phyloP scores from a whole-genome alignment of 176 grass and related monocot species.

The Carex parvula region DNA sequence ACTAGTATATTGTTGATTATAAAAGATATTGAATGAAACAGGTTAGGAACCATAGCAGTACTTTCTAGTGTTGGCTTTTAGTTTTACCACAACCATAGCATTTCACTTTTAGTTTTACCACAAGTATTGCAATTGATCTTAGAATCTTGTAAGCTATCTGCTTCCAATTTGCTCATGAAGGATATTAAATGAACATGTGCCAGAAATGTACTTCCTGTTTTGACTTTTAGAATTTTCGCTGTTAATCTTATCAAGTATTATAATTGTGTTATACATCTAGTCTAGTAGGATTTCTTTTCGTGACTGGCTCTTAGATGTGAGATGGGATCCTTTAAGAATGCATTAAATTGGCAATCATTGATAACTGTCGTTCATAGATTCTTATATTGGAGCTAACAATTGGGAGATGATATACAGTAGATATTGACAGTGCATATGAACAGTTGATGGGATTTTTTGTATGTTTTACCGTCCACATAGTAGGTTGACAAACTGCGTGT shows the following conservation, averaged over 20 bases:
- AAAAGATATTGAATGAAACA: background rate
- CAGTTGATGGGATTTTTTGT: background rate
- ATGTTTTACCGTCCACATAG: background rate
- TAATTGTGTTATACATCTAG: background rate
- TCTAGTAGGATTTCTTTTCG: background rate
- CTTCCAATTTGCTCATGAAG: background rate
- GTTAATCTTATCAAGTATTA: background rate
- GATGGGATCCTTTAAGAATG: background rate
- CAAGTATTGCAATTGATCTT: background rate
- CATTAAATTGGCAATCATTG: background rate
- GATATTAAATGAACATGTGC: background rate
- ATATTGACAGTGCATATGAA: background rate
- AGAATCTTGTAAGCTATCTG: background rate
- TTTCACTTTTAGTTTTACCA: background rate
- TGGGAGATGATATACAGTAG: background rate
- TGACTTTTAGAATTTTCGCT: background rate
- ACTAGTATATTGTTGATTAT: background rate
- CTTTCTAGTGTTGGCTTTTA: background rate
- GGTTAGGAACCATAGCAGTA: background rate
- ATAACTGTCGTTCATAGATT: background rate
- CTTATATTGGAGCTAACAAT: background rate
- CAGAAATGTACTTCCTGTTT: background rate
- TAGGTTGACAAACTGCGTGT: background rate
- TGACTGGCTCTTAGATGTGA: background rate
- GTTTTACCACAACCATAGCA: too few species aligned